Evolutionary conservation across 116 monocot species (phyloP).

Genomic region (Trichopus zeylanicus): DNA sequence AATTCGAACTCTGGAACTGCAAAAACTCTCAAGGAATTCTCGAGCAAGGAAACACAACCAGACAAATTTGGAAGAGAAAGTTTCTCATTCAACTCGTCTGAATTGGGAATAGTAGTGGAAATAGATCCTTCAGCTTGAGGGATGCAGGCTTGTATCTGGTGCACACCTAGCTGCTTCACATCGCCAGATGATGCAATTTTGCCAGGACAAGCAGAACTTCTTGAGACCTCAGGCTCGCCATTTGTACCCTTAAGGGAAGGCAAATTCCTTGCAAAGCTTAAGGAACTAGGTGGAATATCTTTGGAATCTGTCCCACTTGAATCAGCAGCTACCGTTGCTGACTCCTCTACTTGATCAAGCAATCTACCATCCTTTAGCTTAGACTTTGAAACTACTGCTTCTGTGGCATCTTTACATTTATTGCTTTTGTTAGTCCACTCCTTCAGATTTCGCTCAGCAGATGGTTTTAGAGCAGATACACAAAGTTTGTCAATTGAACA

Average conservation of each 20-base stretch:
- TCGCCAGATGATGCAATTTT: constrained; percentile 12
- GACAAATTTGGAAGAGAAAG: constrained; percentile 8
- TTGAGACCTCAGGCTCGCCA: constrained; percentile 13
- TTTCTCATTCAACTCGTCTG: constrained; percentile 8
- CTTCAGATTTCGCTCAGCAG: constrained; percentile 21
- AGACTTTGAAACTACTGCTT: constrained; percentile 22
- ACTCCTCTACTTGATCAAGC: constrained; percentile 21
- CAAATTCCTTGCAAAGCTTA: constrained; percentile 6
- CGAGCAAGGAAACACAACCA: constrained; percentile 4
- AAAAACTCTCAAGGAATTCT: constrained; percentile 17
- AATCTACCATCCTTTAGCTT: constrained; percentile 14
- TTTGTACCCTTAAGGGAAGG: constrained; percentile 11
- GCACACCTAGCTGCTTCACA: constrained; percentile 5
- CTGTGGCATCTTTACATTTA: constrained; percentile 44
- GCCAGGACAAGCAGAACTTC: constrained; percentile 8
- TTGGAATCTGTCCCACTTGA: constrained; percentile 6
- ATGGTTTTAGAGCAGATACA: constrained; percentile 45
- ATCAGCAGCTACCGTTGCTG: neutral
- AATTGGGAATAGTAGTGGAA: neutral
- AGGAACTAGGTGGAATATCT: constrained; percentile 8
- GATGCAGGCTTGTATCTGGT: constrained; percentile 3
- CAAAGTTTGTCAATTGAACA: constrained; percentile 44
- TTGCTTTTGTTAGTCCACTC: constrained; percentile 21
- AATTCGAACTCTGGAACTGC: constrained; percentile 57
- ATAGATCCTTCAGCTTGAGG: neutral